Conservation (phyloP, 1,284 basidiomycete species). For the Puccinia hordei region DNA sequence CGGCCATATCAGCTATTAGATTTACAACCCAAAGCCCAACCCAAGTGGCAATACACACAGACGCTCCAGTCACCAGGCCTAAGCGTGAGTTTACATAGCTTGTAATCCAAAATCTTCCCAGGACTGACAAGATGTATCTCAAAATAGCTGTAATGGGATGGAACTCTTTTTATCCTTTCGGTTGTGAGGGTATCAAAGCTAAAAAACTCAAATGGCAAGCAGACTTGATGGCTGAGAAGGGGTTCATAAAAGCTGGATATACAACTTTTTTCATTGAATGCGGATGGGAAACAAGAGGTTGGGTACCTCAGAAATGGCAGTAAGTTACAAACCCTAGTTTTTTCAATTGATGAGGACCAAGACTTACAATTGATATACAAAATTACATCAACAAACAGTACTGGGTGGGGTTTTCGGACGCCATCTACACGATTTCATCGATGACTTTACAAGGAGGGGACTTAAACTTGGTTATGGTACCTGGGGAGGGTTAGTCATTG, state of each 20-base stretch:
- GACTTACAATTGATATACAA: not conserved
- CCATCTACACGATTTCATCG: not conserved
- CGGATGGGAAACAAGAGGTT: conserved; percentile 28
- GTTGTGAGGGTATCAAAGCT: not conserved
- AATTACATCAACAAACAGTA: not conserved
- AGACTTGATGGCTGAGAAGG: not conserved
- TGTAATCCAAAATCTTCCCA: not conserved
- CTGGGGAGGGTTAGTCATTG: conserved; percentile 26
- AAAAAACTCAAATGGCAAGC: not conserved
- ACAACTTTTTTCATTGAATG: conserved; percentile 29
- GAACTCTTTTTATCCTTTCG: conserved; percentile 10
- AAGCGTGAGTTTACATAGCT: not conserved
- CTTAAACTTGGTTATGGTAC: conserved; percentile 4
- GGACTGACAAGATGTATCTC: not conserved
- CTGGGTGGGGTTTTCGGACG: not conserved
- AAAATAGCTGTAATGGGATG: conserved; percentile 29
- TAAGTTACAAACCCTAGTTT: no score
- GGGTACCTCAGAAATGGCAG: no score
- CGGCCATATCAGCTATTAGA: not conserved
- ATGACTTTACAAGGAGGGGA: not conserved
- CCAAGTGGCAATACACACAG: not conserved
- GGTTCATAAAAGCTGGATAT: conserved; percentile 25
- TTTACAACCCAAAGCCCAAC: not conserved
- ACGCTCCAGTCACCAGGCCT: not conserved
- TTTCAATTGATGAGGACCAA: not conserved